These are phyloP conservation scores for Citrullus amarus DNA, from an alignment of 306 rosid species.

Conservation along the genomic window DNA sequence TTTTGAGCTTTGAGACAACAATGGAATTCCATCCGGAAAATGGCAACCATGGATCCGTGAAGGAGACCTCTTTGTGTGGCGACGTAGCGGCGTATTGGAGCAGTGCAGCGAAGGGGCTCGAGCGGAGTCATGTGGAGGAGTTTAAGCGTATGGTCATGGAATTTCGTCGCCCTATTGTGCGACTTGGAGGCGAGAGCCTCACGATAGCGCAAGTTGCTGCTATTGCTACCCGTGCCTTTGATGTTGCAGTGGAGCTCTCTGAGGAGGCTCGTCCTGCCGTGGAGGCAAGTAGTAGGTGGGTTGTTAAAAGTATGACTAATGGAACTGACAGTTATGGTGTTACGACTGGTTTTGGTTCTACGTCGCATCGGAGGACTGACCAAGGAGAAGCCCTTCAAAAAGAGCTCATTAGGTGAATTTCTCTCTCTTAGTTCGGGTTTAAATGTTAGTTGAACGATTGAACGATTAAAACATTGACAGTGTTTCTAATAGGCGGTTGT, in stretches of 20 bases:
- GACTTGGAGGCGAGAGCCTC: neutral
- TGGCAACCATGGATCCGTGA: neutral
- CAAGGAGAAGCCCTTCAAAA: slow-evolving; percentile 74
- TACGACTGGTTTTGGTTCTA: slow-evolving; percentile 86
- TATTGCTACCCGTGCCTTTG: neutral
- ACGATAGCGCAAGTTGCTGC: neutral
- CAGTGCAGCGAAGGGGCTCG: neutral
- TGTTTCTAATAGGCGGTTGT: too few relatives aligned
- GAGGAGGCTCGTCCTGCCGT: neutral
- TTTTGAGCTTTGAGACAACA: neutral
- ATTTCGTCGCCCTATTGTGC: neutral
- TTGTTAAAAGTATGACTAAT: neutral
- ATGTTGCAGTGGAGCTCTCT: neutral
- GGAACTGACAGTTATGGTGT: slow-evolving; percentile 68
- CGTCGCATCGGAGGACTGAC: slow-evolving; percentile 79
- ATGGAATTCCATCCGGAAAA: neutral
- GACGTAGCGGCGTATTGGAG: neutral
- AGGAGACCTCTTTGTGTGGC: neutral
- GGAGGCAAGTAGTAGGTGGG: neutral
- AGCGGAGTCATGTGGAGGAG: neutral
- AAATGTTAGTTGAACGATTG: too few relatives aligned
- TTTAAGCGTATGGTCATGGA: neutral
- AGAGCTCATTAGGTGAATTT: slow-evolving; percentile 66
- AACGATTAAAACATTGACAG: neutral
- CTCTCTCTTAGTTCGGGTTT: too few relatives aligned